Evolutionary conservation across 129 eudicot species (phyloP), one percentile per base, ranked within the genome.

Genomic region (carrot (Daucus carota)): DNA sequence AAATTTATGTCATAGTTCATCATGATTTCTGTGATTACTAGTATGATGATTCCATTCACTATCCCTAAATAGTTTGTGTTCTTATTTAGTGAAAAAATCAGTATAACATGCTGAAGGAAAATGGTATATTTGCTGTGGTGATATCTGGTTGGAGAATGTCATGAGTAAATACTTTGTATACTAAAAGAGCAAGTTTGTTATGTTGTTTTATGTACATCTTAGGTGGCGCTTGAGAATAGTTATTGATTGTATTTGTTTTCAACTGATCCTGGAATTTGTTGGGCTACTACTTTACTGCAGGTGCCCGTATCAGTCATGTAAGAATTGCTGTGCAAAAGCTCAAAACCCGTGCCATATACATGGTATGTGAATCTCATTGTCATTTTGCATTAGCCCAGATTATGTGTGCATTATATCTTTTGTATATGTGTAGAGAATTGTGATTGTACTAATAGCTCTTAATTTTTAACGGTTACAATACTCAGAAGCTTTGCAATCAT

Each of bases 321-420:
- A 72, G 85, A 91, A 87, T 76, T 94, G 99, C 79, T 94, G 99
- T 11, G 89, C 99, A 33, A 91, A 89, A 87, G 99, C 97, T 76
- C 96, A 94, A 81, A 94, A 94, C 81, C 99, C 97, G 29, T 94
- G 99, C 76, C 92, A 89, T 78, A 91, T 94, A 75, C 99, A 94
- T 47, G 99, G 98, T 93, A 41, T 41, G 74, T 41, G 47, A 41
- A 41, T 70, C 48, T 70, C 8, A 40, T 41, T 12, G n/a, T 14
- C 18, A 11, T 70, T 70, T 40, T 22, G 43, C 36, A n/a, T n/a
- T n/a, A n/a, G n/a, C n/a, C n/a, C n/a, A n/a, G n/a, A n/a, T n/a
- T n/a, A n/a, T n/a, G n/a, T n/a, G n/a, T n/a, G n/a, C n/a, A n/a
- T n/a, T n/a, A n/a, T n/a, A n/a, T n/a, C n/a, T 33, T 17, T 3